Base-by-base conservation (phyloP, 768 basidiomycete species). In the Gelatoporia subvermispora region DNA sequence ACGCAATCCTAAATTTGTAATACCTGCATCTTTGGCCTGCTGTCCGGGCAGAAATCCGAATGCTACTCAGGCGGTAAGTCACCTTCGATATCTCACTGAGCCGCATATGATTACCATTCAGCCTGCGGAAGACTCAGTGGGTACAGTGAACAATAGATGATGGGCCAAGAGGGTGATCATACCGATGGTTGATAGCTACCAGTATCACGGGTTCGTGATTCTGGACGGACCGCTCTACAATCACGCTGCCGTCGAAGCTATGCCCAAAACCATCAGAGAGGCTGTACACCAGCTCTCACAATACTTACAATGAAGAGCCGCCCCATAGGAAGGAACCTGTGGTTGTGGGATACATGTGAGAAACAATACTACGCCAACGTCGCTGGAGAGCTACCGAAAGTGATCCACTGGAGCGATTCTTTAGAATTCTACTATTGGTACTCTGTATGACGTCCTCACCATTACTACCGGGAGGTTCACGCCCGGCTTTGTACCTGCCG, bases 181-280 rank as follows among this genome's bases (percentile, higher is more conserved):
- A 66, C 67, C 67, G 62, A 45, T 81, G 79, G 54, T 79, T 79
- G 63, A 77, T 70, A 50, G 71, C 72, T n/a, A 79, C 77, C 49
- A 72, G 78, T 23, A 80, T 60, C 16, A 76, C 66, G 1, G 77
- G 76, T 40, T 63, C 52, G 2, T 64, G 64, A 13, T 77, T 50
- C 0, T 60, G 58, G 9, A 75, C 65, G 0, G 77, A 78, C 15
- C 72, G 68, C 45, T 37, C 18, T 3, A 47, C 37, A 22, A 47
- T 18, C 9, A 16, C 22, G 3, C 16, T 11, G 18, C 45, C 44
- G 1, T 25, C 16, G 16, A 45, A 34, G n/a, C 44, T 45, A 9
- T 13, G n/a, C 20, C 9, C 15, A 13, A 20, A 18, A 21, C 28
- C 28, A 13, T 31, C 28, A 31, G 7, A 5, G 38, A 31, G 28